Percentiles rank a stretch among this genome's conserved stretches.
Evolutionary conservation across 2,329 filamentous ascomycete genomes (phyloP).

Genomic region (Fusarium nanum): DNA sequence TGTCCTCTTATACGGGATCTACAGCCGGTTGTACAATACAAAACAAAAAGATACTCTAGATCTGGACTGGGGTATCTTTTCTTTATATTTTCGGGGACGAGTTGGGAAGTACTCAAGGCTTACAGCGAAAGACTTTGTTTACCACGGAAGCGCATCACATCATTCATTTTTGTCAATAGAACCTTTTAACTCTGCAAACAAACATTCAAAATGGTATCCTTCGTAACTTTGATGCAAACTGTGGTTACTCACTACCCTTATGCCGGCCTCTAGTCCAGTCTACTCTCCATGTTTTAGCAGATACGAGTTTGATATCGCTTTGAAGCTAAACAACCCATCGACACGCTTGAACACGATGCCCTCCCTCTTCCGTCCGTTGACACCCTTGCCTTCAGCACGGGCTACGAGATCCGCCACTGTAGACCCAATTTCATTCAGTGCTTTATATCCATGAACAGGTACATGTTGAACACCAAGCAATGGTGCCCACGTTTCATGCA

Average conservation of each 20-base stretch:
- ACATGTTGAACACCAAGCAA: conserved; percentile 51
- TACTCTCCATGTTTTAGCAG: conserved; percentile 45
- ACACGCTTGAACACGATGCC: conserved; percentile 43
- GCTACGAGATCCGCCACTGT: conserved; percentile 32
- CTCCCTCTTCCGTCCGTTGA: conserved; percentile 42
- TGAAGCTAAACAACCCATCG: conserved; percentile 40
- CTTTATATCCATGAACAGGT: conserved; percentile 40
- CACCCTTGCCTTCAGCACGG: conserved; percentile 38
- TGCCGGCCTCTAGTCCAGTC: background rate
- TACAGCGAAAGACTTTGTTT: conserved; percentile 44
- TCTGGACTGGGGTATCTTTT: conserved; percentile 12
- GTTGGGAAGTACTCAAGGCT: conserved; percentile 25
- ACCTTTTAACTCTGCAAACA: conserved; percentile 46
- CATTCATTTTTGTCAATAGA: conserved; percentile 48
- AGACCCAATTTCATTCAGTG: conserved; percentile 26
- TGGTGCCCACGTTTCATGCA: conserved; percentile 44
- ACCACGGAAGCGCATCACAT: conserved; percentile 45
- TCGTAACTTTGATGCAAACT: conserved; percentile 39
- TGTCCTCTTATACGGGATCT: conserved; percentile 12
- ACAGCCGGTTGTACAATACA: conserved; percentile 30
- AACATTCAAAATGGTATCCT: conserved; percentile 41
- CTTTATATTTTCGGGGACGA: conserved; percentile 31
- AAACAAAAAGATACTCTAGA: background rate
- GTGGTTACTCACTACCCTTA: background rate
- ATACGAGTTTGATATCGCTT: conserved; percentile 46